Conservation (phyloP, 257 asterid species). For the Salvia splendens region DNA sequence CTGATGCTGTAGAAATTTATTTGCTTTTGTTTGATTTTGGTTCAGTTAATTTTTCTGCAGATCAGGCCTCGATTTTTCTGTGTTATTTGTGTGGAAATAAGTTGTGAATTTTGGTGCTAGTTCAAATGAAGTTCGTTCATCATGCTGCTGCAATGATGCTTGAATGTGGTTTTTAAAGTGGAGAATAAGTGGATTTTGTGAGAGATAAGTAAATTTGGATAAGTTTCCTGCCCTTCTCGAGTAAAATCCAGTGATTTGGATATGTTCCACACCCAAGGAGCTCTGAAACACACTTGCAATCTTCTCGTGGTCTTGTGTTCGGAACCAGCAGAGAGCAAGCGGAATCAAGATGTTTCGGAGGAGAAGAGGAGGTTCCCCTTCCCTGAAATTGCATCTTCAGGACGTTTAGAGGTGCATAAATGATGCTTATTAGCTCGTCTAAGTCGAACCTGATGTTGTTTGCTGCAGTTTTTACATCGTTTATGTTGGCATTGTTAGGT, state of each 20-base stretch:
- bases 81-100: slow-evolving; percentile 15
- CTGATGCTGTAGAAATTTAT: slow-evolving; percentile 21
- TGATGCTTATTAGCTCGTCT: slow-evolving; percentile 9
- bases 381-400: slow-evolving; percentile 72
- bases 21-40: slow-evolving; percentile 28
- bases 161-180: slow-evolving; percentile 34
- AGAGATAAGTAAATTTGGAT: background rate
- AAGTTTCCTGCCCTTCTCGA: slow-evolving; percentile 29
- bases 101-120: slow-evolving; percentile 7
- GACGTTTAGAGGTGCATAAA: slow-evolving; percentile 79
- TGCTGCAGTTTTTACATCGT: slow-evolving; percentile 6
- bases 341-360: slow-evolving; percentile 46
- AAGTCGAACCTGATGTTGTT: slow-evolving; percentile 3
- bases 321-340: slow-evolving; percentile 47
- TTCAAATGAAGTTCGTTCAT: slow-evolving; percentile 31
- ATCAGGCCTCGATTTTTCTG: slow-evolving; percentile 29
- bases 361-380: slow-evolving; percentile 58
- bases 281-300: slow-evolving; percentile 73
- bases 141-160: slow-evolving; percentile 30
- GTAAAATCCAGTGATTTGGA: slow-evolving; percentile 36
- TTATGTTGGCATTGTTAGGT: slow-evolving; percentile 53
- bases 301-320: slow-evolving; percentile 72
- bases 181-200: slow-evolving; percentile 22
- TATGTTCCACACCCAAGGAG: slow-evolving; percentile 89
- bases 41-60: slow-evolving; percentile 32